Evolutionary conservation across 441 rosid genomes (phyloP), one percentile per base, ranked within the genome.

Genomic region (Gossypium aridum): DNA sequence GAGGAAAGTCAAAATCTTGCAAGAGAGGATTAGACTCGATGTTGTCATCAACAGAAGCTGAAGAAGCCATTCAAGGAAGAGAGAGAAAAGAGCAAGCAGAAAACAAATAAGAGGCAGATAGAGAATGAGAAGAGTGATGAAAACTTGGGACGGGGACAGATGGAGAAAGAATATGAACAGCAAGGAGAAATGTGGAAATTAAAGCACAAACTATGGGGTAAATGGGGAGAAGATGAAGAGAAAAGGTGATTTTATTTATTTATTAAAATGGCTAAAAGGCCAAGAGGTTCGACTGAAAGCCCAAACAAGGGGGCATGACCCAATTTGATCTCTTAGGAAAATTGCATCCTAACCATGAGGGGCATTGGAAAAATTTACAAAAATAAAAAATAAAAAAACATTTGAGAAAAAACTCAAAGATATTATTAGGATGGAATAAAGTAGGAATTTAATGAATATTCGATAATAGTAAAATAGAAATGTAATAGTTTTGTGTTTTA

Each of bases 1-100:
- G 96, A 4, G 96, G 97, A 77, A 93, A 88, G 4, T 83, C 93
- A 14, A 92, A 92, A 62, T 89, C 90, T 77, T 64, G 83, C 82
- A 90, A 68, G n/a, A 93, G 86, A 73, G 97, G 97, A 81, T 92
- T 93, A 64, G 79, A 61, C 1, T 79, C 73, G 8, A 79, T 59
- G 67, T 22, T 31, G 7, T 75, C 82, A 25, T 74, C 80, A 62
- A 66, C 20, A 1, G 71, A 17, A 54, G 83, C 76, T 14, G 82
- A 75, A 4, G 61, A 59, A 51, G 89, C 84, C 83, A 83, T 74
- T 13, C 84, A 63, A 62, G 85, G 75, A 75, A 82, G 55, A 14
- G 89, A 76, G 49, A 79, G 63, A 2, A 89, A 81, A 53, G 87
- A 80, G 72, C 75, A 73, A 65, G 82, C 51, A 23, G 70, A 57